Evolutionary conservation across 345 rosid species (phyloP).

Genomic region (Aurinia saxatilis): DNA sequence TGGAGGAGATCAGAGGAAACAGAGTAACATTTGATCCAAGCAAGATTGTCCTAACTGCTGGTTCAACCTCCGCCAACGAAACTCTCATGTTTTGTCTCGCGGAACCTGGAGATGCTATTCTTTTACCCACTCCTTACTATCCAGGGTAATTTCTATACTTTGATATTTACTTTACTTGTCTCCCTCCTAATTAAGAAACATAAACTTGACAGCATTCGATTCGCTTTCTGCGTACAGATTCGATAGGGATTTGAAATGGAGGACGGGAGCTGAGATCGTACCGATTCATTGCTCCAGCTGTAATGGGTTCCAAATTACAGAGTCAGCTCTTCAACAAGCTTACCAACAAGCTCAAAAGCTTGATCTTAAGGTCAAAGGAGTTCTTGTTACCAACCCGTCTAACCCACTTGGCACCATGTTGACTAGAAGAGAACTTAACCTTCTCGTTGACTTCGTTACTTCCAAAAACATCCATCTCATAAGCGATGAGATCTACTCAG

Average conservation of each 20-base stretch:
- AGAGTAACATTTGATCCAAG: constrained; percentile 48
- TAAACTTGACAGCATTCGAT: not conserved
- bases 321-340: constrained; percentile 53
- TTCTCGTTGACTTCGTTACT: constrained; percentile 49
- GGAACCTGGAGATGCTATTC: constrained; percentile 63
- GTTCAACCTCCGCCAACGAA: constrained; percentile 78
- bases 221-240: constrained; percentile 33
- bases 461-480: constrained; percentile 53
- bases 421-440: constrained; percentile 43
- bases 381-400: constrained; percentile 72
- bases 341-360: constrained; percentile 47
- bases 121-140: constrained; percentile 70
- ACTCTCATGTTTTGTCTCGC: constrained; percentile 65
- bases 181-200: not conserved
- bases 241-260: constrained; percentile 62
- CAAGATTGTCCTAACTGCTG: constrained; percentile 58
- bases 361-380: constrained; percentile 55
- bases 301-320: constrained; percentile 47
- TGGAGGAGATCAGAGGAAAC: constrained; percentile 71
- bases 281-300: constrained; percentile 46
- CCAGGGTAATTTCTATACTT: constrained; percentile 48
- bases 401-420: constrained; percentile 66
- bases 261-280: constrained; percentile 50
- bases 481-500: constrained; percentile 71
- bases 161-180: not conserved